Evolutionary conservation across 2,329 filamentous ascomycete genomes (phyloP).

Genomic region (Zymoseptoria pseudotritici): DNA sequence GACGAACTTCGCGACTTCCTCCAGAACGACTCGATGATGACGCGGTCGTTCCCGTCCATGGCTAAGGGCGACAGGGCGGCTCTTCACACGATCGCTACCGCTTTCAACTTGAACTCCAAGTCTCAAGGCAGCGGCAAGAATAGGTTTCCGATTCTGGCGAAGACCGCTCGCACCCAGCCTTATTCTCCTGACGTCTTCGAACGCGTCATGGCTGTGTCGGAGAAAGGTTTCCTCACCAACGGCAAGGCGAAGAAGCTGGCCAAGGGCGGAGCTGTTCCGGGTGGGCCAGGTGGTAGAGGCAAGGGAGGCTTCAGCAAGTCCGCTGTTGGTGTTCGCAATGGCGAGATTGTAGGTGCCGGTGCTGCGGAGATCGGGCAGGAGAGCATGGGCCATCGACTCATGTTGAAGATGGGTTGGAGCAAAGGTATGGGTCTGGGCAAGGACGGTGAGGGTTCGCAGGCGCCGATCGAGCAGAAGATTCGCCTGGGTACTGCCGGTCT

Average conservation of each 20-base stretch:
- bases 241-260: constrained; percentile 13
- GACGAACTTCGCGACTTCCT: constrained; percentile 68
- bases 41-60: constrained; percentile 75
- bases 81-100: constrained; percentile 70
- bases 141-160: constrained; percentile 70
- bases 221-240: constrained; percentile 45
- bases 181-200: constrained; percentile 51
- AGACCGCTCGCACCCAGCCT: constrained; percentile 58
- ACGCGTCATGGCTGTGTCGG: constrained; percentile 30
- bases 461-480: constrained; percentile 78
- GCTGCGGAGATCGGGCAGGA: constrained; percentile 76
- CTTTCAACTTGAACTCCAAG: constrained; percentile 73
- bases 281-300: constrained; percentile 23
- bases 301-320: constrained; percentile 26
- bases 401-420: constrained; percentile 97
- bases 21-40: constrained; percentile 52
- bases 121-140: constrained; percentile 67
- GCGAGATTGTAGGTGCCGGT: constrained; percentile 77
- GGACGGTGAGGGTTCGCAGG: constrained; percentile 74
- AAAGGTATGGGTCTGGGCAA: constrained; percentile 78
- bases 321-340: constrained; percentile 61
- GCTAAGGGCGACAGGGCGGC: constrained; percentile 67
- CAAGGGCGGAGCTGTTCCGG: constrained; percentile 35
- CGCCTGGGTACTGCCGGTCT: constrained; percentile 81
- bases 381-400: constrained; percentile 77